phyloP scores from a whole-genome alignment of 768 basidiomycete genomes.

The Mycena floridula region DNA sequence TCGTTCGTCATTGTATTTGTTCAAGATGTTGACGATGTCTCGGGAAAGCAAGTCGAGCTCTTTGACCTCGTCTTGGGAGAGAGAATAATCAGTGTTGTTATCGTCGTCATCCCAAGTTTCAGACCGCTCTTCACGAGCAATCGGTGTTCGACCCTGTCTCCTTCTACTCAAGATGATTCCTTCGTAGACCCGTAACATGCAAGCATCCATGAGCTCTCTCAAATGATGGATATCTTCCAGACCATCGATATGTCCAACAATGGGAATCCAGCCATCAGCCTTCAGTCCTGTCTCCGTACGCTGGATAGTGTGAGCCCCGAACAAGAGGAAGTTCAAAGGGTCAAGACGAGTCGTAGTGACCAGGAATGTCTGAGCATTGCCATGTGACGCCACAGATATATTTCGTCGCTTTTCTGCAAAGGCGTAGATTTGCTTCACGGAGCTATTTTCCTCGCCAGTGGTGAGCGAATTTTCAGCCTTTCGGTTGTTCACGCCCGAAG shows the following conservation, averaged over 20 bases:
- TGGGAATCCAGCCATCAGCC: constrained; percentile 88
- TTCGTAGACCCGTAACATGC: constrained; percentile 87
- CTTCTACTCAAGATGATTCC: constrained; percentile 55
- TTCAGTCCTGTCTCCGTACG: constrained; percentile 69
- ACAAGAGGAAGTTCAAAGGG: constrained; percentile 84
- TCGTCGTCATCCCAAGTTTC: constrained; percentile 59
- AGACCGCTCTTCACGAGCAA: constrained; percentile 42
- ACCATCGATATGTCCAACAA: constrained; percentile 65
- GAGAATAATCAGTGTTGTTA: constrained; percentile 37
- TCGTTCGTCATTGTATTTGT: constrained; percentile 65
- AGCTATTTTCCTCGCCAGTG: constrained; percentile 16
- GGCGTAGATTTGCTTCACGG: constrained; percentile 74
- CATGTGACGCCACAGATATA: constrained; percentile 38
- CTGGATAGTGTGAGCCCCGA: constrained; percentile 77
- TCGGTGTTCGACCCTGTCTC: constrained; percentile 24
- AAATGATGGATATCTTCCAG: constrained; percentile 81
- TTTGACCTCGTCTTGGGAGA: constrained; percentile 63
- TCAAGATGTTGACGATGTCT: constrained; percentile 68
- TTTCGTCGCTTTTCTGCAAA: constrained; percentile 84
- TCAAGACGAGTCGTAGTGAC: constrained; percentile 82
- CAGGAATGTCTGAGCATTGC: constrained; percentile 57
- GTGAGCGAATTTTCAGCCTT: constrained; percentile 29
- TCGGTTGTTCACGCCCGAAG: constrained; percentile 78
- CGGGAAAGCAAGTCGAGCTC: constrained; percentile 73
- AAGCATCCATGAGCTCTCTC: constrained; percentile 73